Conservation (phyloP, 192 early-diverging fungal genomes). For the Podochytrium sp. region DNA sequence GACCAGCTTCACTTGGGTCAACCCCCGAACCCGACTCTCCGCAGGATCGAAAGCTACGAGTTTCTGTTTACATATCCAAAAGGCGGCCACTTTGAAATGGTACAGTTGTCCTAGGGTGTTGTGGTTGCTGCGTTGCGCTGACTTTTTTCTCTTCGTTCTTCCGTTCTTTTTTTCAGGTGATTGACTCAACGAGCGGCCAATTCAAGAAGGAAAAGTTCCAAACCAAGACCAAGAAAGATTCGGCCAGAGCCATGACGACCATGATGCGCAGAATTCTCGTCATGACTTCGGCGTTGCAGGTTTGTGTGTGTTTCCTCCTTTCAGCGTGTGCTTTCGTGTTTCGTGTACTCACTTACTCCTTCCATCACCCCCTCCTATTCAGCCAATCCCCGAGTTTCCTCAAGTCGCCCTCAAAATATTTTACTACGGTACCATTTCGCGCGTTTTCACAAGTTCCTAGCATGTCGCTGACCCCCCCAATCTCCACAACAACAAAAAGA, state of each 20-base stretch:
- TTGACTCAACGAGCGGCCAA: not conserved
- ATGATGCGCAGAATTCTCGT: conserved; percentile 13
- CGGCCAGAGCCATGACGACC: conserved; percentile 5
- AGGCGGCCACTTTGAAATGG: not conserved
- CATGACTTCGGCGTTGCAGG: conserved; percentile 14
- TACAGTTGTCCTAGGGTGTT: not conserved
- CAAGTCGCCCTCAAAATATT: not conserved
- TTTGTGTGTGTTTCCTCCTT: too few species aligned
- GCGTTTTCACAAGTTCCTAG: not conserved
- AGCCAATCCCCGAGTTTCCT: not conserved
- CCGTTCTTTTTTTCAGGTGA: too few species aligned
- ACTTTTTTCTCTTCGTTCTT: too few species aligned
- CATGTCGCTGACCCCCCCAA: not conserved
- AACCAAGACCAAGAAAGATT: conserved; percentile 13
- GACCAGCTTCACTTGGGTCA: not conserved
- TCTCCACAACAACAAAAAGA: conserved; percentile 4
- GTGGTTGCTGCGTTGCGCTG: too few species aligned
- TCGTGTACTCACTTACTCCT: not conserved
- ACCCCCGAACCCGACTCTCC: not conserved
- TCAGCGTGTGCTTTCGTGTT: not conserved
- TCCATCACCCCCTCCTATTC: not conserved
- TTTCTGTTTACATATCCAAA: conserved; percentile 9
- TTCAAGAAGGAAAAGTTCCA: not conserved
- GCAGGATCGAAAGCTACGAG: conserved; percentile 28
- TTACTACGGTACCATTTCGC: conserved; percentile 3